Percentiles rank a stretch among this genome's conserved stretches.
These are phyloP conservation scores for Cucurbita ficifolia DNA, from an alignment of 306 rosid species.

Conservation along the genomic window DNA sequence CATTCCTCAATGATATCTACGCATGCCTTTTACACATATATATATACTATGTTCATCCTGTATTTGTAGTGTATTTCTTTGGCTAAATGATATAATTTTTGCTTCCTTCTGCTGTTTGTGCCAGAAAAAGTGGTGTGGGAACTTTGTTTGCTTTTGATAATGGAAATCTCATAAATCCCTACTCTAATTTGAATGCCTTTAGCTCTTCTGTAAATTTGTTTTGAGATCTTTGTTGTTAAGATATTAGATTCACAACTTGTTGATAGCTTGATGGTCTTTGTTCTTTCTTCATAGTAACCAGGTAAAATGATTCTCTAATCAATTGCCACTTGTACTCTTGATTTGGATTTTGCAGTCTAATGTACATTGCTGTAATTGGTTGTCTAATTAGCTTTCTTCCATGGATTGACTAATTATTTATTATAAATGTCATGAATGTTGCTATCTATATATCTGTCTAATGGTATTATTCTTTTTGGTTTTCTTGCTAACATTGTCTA, in stretches of 20 bases:
- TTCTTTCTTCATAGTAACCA: neutral
- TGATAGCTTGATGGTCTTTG: neutral
- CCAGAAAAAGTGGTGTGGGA: conserved; percentile 24
- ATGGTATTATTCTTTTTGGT: neutral
- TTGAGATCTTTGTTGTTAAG: too few species aligned
- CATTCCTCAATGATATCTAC: conserved; percentile 42
- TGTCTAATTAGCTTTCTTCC: neutral
- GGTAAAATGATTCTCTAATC: neutral
- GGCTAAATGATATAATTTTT: conserved; percentile 25
- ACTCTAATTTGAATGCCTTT: neutral
- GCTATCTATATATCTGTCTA: neutral
- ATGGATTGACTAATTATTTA: neutral
- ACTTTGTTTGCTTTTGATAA: neutral
- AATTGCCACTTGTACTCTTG: neutral
- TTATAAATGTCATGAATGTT: neutral
- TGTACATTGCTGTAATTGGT: neutral
- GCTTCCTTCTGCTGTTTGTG: conserved; percentile 37
- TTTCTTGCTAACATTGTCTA: neutral
- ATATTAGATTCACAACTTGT: neutral
- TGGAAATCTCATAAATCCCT: neutral
- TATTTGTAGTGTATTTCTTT: conserved; percentile 23
- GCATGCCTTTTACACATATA: conserved; percentile 8
- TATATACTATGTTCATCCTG: conserved; percentile 19
- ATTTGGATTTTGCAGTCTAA: neutral
- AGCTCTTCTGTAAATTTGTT: too few species aligned